Evolutionary conservation across 1,284 basidiomycete genomes (phyloP), one percentile per base, ranked within the genome.

Genomic region (Gomphus bonarii): DNA sequence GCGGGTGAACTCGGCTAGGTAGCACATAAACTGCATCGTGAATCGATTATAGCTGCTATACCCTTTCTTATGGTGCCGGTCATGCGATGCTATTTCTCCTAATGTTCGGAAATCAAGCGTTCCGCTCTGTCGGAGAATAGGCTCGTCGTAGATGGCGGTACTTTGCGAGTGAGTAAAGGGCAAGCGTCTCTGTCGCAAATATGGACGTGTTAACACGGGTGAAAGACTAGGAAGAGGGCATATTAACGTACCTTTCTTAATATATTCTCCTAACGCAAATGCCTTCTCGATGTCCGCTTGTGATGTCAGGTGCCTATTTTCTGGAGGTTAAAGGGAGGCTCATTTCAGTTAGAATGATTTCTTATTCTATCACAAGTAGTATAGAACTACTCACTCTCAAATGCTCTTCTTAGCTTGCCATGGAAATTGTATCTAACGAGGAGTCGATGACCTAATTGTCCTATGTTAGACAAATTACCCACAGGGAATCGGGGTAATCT

Each of bases 111-210:
- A 16, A 48, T 25, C 5, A 48, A 48, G 25, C 2, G 25, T 31
- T 20, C n/a, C 25, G 14, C 5, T 18, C 25, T 5, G 18, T 50
- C 38, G 56, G 56, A 18, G 48, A 40, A 49, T 58, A 58, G 14
- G 56, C 49, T 28, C 56, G 56, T n/a, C 56, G 49, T 58, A 95
- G 72, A 69, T 91, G 82, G 47, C 91, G 80, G 65, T 92, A 95
- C 69, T 95, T 95, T 64, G 87, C 81, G 52, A 95, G 72, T 4
- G 88, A 85, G 66, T 93, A 91, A 43, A 95, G 71, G 0, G 91
- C 89, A 46, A 94, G 75, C 0, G 91, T 91, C 75, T 94, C 91
- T 94, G 68, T 20, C 31, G 53, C 20, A 42, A 46, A 38, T 54
- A 14, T 47, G 18, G 54, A 8, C 7, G 30, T 7, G 38, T 50